Evolutionary conservation across 192 early-diverging fungal genomes (phyloP).

Genomic region (Martensiomyces pterosporus): DNA sequence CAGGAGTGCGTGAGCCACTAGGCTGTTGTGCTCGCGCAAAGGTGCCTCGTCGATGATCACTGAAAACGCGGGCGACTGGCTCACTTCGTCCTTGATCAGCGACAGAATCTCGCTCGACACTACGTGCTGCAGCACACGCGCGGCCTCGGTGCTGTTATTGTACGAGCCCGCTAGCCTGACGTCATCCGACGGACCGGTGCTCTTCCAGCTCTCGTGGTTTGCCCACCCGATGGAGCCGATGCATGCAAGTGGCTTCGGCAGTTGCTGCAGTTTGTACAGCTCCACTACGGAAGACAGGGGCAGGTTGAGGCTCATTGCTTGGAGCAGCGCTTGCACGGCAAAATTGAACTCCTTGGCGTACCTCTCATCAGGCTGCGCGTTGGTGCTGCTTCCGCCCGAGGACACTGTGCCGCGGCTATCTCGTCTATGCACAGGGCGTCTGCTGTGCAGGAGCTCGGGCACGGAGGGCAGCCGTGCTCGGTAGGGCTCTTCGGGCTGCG

Average conservation of each 20-base stretch:
- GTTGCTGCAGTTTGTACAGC: constrained; percentile 34
- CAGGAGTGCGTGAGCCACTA: constrained; percentile 41
- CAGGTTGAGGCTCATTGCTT: constrained; percentile 46
- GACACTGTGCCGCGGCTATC: constrained; percentile 2
- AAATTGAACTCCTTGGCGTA: constrained; percentile 38
- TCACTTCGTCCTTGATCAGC: constrained; percentile 48
- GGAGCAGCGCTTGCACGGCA: constrained; percentile 44
- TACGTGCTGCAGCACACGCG: constrained; percentile 42
- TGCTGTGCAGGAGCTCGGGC: background rate
- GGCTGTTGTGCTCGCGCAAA: constrained; percentile 47
- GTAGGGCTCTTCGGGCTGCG: background rate
- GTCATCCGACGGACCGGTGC: constrained; percentile 2
- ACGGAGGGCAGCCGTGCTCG: background rate
- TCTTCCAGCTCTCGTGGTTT: too few species aligned
- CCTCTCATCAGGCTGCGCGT: constrained; percentile 25
- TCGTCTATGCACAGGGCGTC: constrained; percentile 1
- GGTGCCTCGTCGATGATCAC: constrained; percentile 49
- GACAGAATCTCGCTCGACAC: constrained; percentile 50
- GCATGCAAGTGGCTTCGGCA: constrained; percentile 20
- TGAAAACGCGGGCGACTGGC: constrained; percentile 48
- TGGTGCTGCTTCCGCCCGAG: background rate
- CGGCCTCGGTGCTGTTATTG: constrained; percentile 22
- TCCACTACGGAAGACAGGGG: constrained; percentile 39
- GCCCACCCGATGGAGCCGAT: constrained; percentile 26
- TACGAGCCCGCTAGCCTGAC: constrained; percentile 32